A percentile compares a stretch with the other conserved stretches of the same genome.
phyloP scores from a whole-genome alignment of 768 basidiomycete genomes.

The Lentinula sp. region DNA sequence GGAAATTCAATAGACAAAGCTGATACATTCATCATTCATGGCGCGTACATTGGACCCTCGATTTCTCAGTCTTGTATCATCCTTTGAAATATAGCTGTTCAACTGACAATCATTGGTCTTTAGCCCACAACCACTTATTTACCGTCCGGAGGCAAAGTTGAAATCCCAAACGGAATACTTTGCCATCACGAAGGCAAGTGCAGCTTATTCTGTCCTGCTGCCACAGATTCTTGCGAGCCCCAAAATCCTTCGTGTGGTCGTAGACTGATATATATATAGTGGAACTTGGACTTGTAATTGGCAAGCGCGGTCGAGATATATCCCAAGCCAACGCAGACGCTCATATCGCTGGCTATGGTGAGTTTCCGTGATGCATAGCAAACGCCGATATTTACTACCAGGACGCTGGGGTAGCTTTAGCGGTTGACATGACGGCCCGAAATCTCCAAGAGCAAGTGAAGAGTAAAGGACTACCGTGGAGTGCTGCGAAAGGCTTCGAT shows the following conservation, averaged over 20 bases:
- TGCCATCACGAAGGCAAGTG: conserved; percentile 86
- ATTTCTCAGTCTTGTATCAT: too few species aligned
- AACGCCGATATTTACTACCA: neutral
- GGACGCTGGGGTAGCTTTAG: conserved; percentile 53
- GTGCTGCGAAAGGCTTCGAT: conserved; percentile 95
- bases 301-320: conserved; percentile 82
- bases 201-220: neutral
- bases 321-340: conserved; percentile 61
- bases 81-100: neutral
- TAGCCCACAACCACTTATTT: conserved; percentile 85
- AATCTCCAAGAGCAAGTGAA: conserved; percentile 94
- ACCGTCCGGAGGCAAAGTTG: conserved; percentile 66
- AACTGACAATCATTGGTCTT: neutral
- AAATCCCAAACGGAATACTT: conserved; percentile 79
- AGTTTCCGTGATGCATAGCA: conserved; percentile 14
- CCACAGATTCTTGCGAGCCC: neutral
- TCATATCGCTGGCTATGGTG: conserved; percentile 91
- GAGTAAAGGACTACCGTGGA: conserved; percentile 94
- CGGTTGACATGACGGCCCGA: conserved; percentile 94
- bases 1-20: too few species aligned
- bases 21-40: too few species aligned
- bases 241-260: too few species aligned
- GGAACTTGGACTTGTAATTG: conserved; percentile 96
- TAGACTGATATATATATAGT: conserved; percentile 36
- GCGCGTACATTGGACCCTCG: too few species aligned